Conservation (phyloP, 2,329 filamentous ascomycete genomes). For the Paracoccidioides brasiliensis region DNA sequence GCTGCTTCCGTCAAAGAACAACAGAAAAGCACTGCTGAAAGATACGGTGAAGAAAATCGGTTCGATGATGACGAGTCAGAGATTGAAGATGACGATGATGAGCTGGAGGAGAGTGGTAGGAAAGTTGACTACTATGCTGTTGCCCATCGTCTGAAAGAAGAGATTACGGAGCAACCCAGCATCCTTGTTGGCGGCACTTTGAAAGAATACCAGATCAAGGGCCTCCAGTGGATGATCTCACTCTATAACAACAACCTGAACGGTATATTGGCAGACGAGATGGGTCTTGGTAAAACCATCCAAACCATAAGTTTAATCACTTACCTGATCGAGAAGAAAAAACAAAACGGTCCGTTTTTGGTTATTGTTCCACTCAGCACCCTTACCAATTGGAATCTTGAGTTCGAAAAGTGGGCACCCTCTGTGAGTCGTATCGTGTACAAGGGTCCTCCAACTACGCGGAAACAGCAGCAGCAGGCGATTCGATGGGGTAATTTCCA, state of each 20-base stretch:
- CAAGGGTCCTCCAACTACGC: slow-evolving; percentile 79
- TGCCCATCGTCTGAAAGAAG: slow-evolving; percentile 89
- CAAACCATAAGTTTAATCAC: slow-evolving; percentile 97
- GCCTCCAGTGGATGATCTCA: slow-evolving; percentile 98
- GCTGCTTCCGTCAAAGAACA: slow-evolving; percentile 89
- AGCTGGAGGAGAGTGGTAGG: slow-evolving; percentile 50
- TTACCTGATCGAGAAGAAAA: slow-evolving; percentile 91
- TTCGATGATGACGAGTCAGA: slow-evolving; percentile 49
- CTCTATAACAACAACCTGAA: slow-evolving; percentile 99
- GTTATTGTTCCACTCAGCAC: slow-evolving; percentile 97
- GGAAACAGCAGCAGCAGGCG: slow-evolving; percentile 83
- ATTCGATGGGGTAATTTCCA: slow-evolving; percentile 94
- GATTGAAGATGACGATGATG: slow-evolving; percentile 55
- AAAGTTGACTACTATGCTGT: slow-evolving; percentile 99
- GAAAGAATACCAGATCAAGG: slow-evolving; percentile 98
- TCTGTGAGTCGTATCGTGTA: slow-evolving; percentile 79
- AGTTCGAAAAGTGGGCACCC: slow-evolving; percentile 98
- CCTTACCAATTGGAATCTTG: slow-evolving; percentile 94
- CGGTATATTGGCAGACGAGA: slow-evolving; percentile 95
- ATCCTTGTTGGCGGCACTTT: slow-evolving; percentile 85
- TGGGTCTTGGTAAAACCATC: slow-evolving; percentile 99
- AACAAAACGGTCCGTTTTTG: slow-evolving; percentile 79
- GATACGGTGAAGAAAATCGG: slow-evolving; percentile 55
- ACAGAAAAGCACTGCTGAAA: slow-evolving; percentile 68
- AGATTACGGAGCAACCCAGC: slow-evolving; percentile 65